Evolutionary conservation across 83 land plant genomes (phyloP), one percentile per base, ranked within the genome.

Genomic region (Diphasiastrum complanatum): DNA sequence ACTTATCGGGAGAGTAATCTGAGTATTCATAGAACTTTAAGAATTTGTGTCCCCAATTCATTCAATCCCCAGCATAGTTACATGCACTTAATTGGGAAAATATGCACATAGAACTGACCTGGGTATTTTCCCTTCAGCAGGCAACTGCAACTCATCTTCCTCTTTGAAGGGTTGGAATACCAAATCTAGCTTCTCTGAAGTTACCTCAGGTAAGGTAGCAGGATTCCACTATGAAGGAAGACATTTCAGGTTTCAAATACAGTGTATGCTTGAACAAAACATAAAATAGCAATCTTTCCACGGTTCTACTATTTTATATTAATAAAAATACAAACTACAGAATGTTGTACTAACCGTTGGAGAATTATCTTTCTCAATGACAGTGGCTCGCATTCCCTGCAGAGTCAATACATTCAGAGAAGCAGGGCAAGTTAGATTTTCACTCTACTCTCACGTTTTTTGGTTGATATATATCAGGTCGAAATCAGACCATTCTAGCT

Each of bases 351-450:
- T 46, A 28, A 79, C 96, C 87, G 83, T 89, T 20, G 96, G 96
- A 69, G 76, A 36, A 57, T 85, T 85, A 55, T 86, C 96, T 61
- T 86, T 86, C 50, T 89, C 91, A 26, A 86, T 77, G 49, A 71
- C 75, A 26, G 77, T 54, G 61, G 91, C 81, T 73, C 96, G 66
- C 4, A 89, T 89, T 24, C 91, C 96, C 96, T 89, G 50, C 54
- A 56, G 5, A 46, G 14, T 6, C 51, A 32, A 55, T 27, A 38
- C 19, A 61, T 30, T 32, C 4, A 40, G 16, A 3, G 22, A 48
- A 24, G 45, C 19, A 29, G 59, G 60, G 22, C 38, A 1, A 10
- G 2, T 26, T 55, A 10, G 10, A 27, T 33, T 18, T 10, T 18
- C 6, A 32, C 25, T 25, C 19, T 33, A 45, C 10, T 22, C 45